Evolutionary conservation across 805 yeast species (phyloP).

Genomic region (Candida anglica): DNA sequence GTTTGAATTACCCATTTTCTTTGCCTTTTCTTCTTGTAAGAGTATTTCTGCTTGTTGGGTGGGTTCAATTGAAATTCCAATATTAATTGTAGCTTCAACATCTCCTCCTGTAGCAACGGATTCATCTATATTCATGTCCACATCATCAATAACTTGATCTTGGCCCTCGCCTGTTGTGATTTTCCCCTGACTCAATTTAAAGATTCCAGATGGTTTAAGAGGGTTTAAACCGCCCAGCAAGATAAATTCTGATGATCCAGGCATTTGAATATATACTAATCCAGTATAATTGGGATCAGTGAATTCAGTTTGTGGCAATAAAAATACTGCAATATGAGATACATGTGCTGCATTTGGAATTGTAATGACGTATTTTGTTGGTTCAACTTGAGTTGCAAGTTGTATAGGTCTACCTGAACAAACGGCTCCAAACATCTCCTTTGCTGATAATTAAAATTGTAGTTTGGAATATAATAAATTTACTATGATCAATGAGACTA

Average conservation of each 20-base stretch:
- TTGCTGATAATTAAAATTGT: too few relatives aligned
- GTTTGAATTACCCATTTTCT: conserved; percentile 11
- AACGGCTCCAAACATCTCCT: conserved; percentile 72
- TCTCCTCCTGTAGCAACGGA: conserved; percentile 28
- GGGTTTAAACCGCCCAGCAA: conserved; percentile 61
- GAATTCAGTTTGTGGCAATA: conserved; percentile 73
- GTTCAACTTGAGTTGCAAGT: conserved; percentile 63
- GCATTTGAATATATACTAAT: conserved; percentile 82
- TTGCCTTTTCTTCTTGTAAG: conserved; percentile 40
- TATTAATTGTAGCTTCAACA: conserved; percentile 27
- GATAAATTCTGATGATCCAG: conserved; percentile 55
- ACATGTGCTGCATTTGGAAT: conserved; percentile 61
- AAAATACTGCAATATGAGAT: conserved; percentile 78
- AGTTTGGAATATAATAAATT: too few relatives aligned
- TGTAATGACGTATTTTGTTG: conserved; percentile 59
- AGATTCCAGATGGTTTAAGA: conserved; percentile 86
- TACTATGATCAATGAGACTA: too few relatives aligned
- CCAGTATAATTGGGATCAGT: conserved; percentile 72
- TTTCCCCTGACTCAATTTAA: conserved; percentile 52
- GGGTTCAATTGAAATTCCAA: conserved; percentile 93
- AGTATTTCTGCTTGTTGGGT: conserved; percentile 59
- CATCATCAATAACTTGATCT: conserved; percentile 27
- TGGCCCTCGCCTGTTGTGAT: conserved; percentile 19
- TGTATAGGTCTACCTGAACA: conserved; percentile 67
- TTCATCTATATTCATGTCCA: conserved; percentile 34